Base-by-base conservation (phyloP, 441 rosid genomes). In the Erodium trifolium region DNA sequence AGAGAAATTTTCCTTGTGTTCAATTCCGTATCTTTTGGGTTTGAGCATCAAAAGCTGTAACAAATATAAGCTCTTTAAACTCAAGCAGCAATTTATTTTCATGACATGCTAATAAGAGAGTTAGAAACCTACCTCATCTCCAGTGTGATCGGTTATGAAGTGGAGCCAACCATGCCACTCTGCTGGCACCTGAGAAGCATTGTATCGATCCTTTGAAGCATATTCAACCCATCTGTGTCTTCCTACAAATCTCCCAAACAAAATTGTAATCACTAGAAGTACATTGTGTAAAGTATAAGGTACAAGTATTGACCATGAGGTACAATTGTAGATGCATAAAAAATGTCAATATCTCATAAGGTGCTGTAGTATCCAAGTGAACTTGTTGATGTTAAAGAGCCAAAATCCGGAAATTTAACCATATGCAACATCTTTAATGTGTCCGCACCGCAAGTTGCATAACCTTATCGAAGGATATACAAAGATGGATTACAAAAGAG, bases 101-200 rank as follows among this genome's bases (percentile, higher is more conserved):
- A 12, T 17, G 34, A 66, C 5, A 23, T 1, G 29, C 16, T 29
- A 31, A 17, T 11, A 7, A 18, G 63, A 57, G 63, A 31, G 53
- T 23, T 8, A 37, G 27, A 75, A n/a, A 70, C 75, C 81, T 76
- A 86, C 97, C 90, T 92, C 94, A 53, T 94, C 96, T 59, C 99
- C 96, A 5, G 99, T 94, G 81, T 87, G 96, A 83, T 94, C 97
- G 16, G 98, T 94, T 75, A 94, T 74, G 80, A 57, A 81, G 77
- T 94, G 99, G 74, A 94, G 97, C 99, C 98, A 90, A n/a, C 97
- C 96, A 10, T 94, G 99, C 97, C 99, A 94, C 74, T 94, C 98
- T 1, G 98, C 75, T 71, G 99, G 99, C 69, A 94, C 99, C 84
- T 92, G 97, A 70, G 98, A 94, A 75, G 98, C 99, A 67, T 92